A percentile compares a stretch with the other conserved stretches of the same genome.
These are phyloP conservation scores for Talaromyces marneffei DNA, from an alignment of 2,329 filamentous ascomycete species.

Conservation along the genomic window DNA sequence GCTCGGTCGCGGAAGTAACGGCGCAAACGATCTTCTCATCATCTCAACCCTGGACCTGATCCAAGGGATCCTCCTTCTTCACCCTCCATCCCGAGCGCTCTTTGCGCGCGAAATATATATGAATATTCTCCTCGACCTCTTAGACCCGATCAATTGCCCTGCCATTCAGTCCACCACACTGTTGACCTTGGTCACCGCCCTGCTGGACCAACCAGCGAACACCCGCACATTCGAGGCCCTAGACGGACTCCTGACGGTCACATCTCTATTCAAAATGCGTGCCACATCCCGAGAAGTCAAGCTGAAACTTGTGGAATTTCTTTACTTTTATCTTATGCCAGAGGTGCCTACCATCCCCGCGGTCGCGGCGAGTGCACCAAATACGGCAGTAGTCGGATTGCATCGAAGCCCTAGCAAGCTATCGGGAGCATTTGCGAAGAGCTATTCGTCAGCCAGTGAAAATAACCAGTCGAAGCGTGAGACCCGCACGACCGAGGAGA, in stretches of 20 bases:
- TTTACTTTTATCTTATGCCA: constrained; percentile 98
- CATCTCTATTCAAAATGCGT: constrained; percentile 85
- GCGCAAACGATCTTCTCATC: constrained; percentile 81
- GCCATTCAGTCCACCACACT: constrained; percentile 87
- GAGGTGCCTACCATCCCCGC: constrained; percentile 53
- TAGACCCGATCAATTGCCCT: constrained; percentile 86
- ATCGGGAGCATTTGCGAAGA: constrained; percentile 50
- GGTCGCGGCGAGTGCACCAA: constrained; percentile 29
- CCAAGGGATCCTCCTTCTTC: constrained; percentile 79
- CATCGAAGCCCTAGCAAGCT: constrained; percentile 66
- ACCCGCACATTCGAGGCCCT: constrained; percentile 87
- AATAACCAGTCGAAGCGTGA: constrained; percentile 26
- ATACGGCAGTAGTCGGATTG: constrained; percentile 44
- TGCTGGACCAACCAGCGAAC: constrained; percentile 80
- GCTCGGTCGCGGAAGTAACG: constrained; percentile 72
- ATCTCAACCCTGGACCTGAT: constrained; percentile 81
- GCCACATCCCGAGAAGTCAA: constrained; percentile 84
- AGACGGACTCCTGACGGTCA: constrained; percentile 85
- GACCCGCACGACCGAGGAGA: constrained; percentile 70
- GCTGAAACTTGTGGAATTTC: constrained; percentile 90
- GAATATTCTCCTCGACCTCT: constrained; percentile 91
- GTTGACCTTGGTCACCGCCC: constrained; percentile 79
- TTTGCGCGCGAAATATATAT: constrained; percentile 89
- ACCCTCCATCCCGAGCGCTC: constrained; percentile 80
- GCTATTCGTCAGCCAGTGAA: constrained; percentile 27